Evolutionary conservation across 2,329 filamentous ascomycete species (phyloP), one percentile per base, ranked within the genome.

Genomic region (Myriosclerotinia curreyana): DNA sequence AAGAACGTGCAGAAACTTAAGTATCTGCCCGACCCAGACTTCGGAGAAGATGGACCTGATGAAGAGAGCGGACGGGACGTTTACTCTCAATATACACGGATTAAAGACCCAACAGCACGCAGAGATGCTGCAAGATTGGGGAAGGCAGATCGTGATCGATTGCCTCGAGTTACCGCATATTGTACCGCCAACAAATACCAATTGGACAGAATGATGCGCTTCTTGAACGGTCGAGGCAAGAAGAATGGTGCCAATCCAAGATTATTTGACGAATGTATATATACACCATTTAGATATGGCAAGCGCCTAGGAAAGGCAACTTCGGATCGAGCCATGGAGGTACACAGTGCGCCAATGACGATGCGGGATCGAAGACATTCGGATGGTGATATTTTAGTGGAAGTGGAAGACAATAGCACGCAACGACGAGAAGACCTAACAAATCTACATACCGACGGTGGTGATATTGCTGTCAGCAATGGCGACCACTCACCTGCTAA

Each of bases 1-100:
- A 96, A 96, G 77, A 97, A 91, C 69, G 92, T 92, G 1, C 92
- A 98, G 79, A 99, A 99, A 79, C 83, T 99, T 66, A 99, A 99
- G 79, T 83, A 99, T n/a, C 80, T 99, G 20, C 95, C 95, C 0
- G 95, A 95, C 73, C 92, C 93, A 0, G 91, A 96, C 65, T 83
- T 91, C 52, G 91, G 85, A 44, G 89, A 91, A 34, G 91, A 93
- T 51, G 86, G 82, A 22, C 70, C 81, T 69, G 93, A 98, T 67
- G 94, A 96, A 73, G 94, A 97, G 77, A 95, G 91, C 72, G 92
- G 93, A 12, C 83, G 93, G 68, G 95, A 99, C 75, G 95, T 99
- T 40, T 99, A 99, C 78, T 94, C 93, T 34, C 95, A 99, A 76
- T 98, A 97, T 76, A 96, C 94, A 11, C 85, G 95, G 52, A 99